A percentile compares a stretch with the other conserved stretches of the same genome.
These are phyloP conservation scores for Tolypocladium tropicale DNA, from an alignment of 2,329 filamentous ascomycete genomes.

Conservation along the genomic window DNA sequence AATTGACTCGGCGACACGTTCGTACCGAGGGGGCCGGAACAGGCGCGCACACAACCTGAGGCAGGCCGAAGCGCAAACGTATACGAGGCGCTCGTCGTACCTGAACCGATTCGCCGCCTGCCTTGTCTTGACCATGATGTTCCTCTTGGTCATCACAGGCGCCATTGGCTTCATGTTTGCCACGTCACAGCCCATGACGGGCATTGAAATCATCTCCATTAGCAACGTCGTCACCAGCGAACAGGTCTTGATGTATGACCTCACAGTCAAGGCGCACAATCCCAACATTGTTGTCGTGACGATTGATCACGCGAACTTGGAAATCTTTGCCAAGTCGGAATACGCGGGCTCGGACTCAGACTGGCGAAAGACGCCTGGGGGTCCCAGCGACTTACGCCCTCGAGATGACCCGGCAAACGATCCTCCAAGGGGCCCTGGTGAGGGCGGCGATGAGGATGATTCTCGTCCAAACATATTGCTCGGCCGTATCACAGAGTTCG, in stretches of 20 bases:
- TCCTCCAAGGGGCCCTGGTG: slow-evolving; percentile 21
- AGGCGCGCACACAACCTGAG: slow-evolving; percentile 50
- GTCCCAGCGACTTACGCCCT: slow-evolving; percentile 14
- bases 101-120: slow-evolving; percentile 74
- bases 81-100: slow-evolving; percentile 52
- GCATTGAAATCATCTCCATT: slow-evolving; percentile 70
- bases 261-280: slow-evolving; percentile 80
- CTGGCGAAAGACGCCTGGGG: slow-evolving; percentile 39
- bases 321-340: slow-evolving; percentile 89
- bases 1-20: slow-evolving; percentile 51
- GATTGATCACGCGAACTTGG: slow-evolving; percentile 77
- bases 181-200: slow-evolving; percentile 75
- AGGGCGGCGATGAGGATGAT: slow-evolving; percentile 49
- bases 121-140: slow-evolving; percentile 69
- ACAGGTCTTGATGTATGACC: slow-evolving; percentile 89
- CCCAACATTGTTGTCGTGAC: slow-evolving; percentile 86
- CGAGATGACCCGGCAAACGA: slow-evolving; percentile 24
- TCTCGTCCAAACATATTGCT: slow-evolving; percentile 70
- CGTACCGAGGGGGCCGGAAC: slow-evolving; percentile 44
- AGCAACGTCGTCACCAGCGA: slow-evolving; percentile 87
- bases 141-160: slow-evolving; percentile 73
- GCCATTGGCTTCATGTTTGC: slow-evolving; percentile 84
- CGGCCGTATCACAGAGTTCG: slow-evolving; percentile 78
- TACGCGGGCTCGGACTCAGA: slow-evolving; percentile 64
- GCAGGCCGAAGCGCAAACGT: slow-evolving; percentile 64